phyloP scores from a whole-genome alignment of 371 early-diverging fungal species.

The Umbelopsis sp. region DNA sequence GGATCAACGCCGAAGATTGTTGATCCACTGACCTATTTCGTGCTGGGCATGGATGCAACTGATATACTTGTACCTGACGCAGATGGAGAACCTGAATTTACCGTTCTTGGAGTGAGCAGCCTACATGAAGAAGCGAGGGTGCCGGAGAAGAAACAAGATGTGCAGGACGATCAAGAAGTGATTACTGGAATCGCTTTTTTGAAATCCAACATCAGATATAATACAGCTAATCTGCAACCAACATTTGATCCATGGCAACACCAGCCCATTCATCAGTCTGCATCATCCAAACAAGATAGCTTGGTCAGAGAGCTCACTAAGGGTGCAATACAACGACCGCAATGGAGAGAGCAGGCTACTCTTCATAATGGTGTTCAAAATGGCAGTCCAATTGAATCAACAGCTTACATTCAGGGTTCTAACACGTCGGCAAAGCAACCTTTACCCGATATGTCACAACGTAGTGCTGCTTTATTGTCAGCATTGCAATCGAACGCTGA shows the following conservation, averaged over 20 bases:
- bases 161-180: not conserved
- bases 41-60: slow-evolving; percentile 14
- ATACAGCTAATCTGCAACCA: not conserved
- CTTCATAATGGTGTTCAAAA: not conserved
- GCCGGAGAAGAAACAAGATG: not conserved
- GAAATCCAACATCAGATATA: not conserved
- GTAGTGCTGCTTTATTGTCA: not conserved
- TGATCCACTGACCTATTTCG: slow-evolving; percentile 10
- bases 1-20: not conserved
- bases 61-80: not conserved
- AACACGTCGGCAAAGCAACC: not conserved
- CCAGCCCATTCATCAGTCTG: not conserved
- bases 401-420: not conserved
- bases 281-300: not conserved
- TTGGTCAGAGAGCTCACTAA: not conserved
- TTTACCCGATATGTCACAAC: not conserved
- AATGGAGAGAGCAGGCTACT: slow-evolving; percentile 2
- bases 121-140: not conserved
- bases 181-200: slow-evolving; percentile 4
- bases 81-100: not conserved
- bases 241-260: not conserved
- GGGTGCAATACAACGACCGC: not conserved
- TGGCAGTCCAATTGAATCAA: not conserved
- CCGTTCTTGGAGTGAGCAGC: not conserved
- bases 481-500: slow-evolving; percentile 6